These are phyloP conservation scores for Fonsecaea pedrosoi DNA, from an alignment of 2,329 filamentous ascomycete species.

Conservation along the genomic window DNA sequence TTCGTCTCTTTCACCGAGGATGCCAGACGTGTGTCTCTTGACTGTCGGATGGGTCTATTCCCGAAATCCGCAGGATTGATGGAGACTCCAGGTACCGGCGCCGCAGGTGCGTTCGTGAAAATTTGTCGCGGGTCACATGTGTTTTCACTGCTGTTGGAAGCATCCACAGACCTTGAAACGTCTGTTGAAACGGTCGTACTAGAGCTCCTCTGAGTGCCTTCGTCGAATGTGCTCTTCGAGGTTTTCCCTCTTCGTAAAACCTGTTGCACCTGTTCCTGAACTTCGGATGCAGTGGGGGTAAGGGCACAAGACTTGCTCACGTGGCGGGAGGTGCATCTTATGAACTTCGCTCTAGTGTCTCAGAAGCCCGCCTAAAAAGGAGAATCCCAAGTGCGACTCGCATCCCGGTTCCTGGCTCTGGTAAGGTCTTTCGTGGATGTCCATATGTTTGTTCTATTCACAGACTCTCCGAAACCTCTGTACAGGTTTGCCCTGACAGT, in stretches of 20 bases:
- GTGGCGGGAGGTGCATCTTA: constrained; percentile 84
- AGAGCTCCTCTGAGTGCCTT: constrained; percentile 64
- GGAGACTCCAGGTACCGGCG: constrained; percentile 1
- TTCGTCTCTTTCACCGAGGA: constrained; percentile 3
- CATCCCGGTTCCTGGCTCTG: constrained; percentile 81
- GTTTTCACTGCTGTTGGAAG: constrained; percentile 1
- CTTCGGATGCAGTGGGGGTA: constrained; percentile 87
- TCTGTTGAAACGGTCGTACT: constrained; percentile 5
- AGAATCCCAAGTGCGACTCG: constrained; percentile 90
- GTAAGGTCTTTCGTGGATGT: constrained; percentile 94
- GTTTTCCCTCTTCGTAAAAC: constrained; percentile 92
- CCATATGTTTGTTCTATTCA: constrained; percentile 98
- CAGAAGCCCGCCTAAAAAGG: constrained; percentile 87
- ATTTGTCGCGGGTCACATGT: constrained; percentile 11
- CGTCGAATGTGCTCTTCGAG: constrained; percentile 92
- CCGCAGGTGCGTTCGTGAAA: not conserved
- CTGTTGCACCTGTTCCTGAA: constrained; percentile 67
- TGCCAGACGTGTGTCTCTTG: constrained; percentile 13
- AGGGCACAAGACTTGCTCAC: constrained; percentile 79
- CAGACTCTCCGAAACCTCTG: constrained; percentile 79
- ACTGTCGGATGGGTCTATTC: not conserved
- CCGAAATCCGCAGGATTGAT: not conserved
- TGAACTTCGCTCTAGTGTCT: constrained; percentile 94
- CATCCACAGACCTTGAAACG: not conserved
- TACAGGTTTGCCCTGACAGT: constrained; percentile 67